A percentile compares a stretch with the other conserved stretches of the same genome.
Conservation (phyloP, 2,329 filamentous ascomycete genomes). For the Cladophialophora exuberans region DNA sequence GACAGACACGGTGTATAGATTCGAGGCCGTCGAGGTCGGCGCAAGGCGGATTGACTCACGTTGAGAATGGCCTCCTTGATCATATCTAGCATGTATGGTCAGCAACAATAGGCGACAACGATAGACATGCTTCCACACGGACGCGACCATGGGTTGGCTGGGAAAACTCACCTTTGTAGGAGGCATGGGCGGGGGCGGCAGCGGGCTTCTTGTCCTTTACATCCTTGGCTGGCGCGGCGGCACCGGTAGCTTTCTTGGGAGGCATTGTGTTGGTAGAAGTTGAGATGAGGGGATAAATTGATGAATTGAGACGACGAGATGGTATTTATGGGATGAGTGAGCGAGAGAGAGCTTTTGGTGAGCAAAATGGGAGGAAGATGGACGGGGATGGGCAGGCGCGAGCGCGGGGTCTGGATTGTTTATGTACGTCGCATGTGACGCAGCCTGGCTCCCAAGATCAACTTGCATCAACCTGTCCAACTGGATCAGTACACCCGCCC, state of each 20-base stretch:
- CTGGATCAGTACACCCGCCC: constrained; percentile 10
- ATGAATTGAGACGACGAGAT: constrained; percentile 20
- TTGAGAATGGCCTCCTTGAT: constrained; percentile 72
- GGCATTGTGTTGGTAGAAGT: constrained; percentile 55
- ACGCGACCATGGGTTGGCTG: constrained; percentile 52
- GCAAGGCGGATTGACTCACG: constrained; percentile 63
- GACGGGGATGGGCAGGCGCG: constrained; percentile 37
- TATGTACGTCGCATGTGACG: constrained; percentile 33
- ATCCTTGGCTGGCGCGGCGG: constrained; percentile 46
- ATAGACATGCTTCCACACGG: constrained; percentile 39
- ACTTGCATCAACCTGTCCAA: constrained; percentile 21
- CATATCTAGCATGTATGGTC: constrained; percentile 64
- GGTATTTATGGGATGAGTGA: constrained; percentile 25
- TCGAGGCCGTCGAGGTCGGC: constrained; percentile 46
- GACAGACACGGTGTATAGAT: constrained; percentile 23
- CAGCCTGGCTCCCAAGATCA: background rate
- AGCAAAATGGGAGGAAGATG: constrained; percentile 17
- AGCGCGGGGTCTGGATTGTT: constrained; percentile 41
- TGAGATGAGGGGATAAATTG: constrained; percentile 21
- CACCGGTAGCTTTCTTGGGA: constrained; percentile 63
- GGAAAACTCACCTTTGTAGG: constrained; percentile 66
- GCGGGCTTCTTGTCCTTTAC: constrained; percentile 57
- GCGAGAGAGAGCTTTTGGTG: constrained; percentile 13
- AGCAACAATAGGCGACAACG: constrained; percentile 59
- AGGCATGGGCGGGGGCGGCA: constrained; percentile 60